Evolutionary conservation across 192 early-diverging fungal species (phyloP).

Genomic region (Piromyces sp.): DNA sequence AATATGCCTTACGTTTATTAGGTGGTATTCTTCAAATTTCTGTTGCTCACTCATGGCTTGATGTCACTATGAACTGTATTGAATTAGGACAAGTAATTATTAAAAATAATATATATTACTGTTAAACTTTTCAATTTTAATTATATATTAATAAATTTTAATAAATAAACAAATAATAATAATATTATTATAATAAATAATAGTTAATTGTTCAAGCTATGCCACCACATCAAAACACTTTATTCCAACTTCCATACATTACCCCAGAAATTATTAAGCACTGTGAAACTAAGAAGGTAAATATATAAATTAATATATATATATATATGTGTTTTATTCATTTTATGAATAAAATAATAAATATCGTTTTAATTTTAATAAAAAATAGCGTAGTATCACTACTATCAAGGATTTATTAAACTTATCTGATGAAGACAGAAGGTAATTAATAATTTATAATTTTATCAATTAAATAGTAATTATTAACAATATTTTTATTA

Average conservation of each 20-base stretch:
- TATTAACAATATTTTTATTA: too few relatives aligned
- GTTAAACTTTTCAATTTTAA: background rate
- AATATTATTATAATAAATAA: too few relatives aligned
- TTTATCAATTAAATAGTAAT: too few relatives aligned
- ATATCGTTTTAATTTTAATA: background rate
- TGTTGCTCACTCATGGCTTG: conserved; percentile 68
- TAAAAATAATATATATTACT: background rate
- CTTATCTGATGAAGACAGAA: conserved; percentile 25
- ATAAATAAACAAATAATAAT: too few relatives aligned
- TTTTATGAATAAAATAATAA: background rate
- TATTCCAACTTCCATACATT: conserved; percentile 75
- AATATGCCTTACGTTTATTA: conserved; percentile 54
- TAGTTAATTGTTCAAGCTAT: conserved; percentile 72
- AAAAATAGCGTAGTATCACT: conserved; percentile 26
- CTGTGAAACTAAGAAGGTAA: conserved; percentile 40
- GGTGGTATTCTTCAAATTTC: conserved; percentile 80
- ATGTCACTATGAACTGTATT: conserved; percentile 47
- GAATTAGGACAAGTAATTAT: conserved; percentile 54
- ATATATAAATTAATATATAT: background rate
- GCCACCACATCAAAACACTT: conserved; percentile 52
- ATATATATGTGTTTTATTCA: too few relatives aligned
- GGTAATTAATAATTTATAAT: background rate
- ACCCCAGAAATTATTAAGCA: conserved; percentile 45
- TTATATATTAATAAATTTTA: too few relatives aligned
- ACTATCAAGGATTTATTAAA: conserved; percentile 50